Evolutionary conservation across 2,329 filamentous ascomycete genomes (phyloP).

Genomic region (Paraphaeosphaeria sporulosa): DNA sequence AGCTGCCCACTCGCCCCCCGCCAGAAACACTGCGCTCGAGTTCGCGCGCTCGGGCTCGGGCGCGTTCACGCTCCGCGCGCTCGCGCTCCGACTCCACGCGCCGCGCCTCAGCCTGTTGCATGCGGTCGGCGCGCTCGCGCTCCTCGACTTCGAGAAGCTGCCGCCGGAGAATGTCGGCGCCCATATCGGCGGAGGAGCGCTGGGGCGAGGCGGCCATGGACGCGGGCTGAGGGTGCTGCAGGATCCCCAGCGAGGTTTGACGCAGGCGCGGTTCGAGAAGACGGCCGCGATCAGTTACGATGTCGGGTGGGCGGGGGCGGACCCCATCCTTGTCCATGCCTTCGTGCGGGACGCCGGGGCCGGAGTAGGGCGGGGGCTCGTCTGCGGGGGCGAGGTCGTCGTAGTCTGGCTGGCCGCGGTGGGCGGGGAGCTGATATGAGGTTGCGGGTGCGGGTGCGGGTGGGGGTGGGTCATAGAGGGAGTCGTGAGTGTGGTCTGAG

Average conservation of each 20-base stretch:
- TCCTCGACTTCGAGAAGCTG: constrained; percentile 46
- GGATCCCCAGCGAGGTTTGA: constrained; percentile 42
- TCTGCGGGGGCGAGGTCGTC: constrained; percentile 32
- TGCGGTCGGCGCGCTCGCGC: constrained; percentile 40
- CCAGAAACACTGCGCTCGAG: constrained; percentile 45
- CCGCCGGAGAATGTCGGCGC: constrained; percentile 43
- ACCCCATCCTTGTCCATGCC: constrained; percentile 38
- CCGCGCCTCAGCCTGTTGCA: constrained; percentile 37
- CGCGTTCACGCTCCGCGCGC: constrained; percentile 36
- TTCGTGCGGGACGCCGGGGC: constrained; percentile 37
- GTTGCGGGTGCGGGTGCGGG: constrained; percentile 1
- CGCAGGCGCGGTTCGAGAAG: constrained; percentile 35
- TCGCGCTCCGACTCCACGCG: constrained; percentile 37
- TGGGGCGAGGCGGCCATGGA: constrained; percentile 50
- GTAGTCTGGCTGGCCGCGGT: constrained; percentile 23
- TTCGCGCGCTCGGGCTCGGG: constrained; percentile 41
- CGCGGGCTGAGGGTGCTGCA: constrained; percentile 49
- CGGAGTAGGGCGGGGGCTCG: constrained; percentile 46
- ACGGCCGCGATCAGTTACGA: constrained; percentile 32
- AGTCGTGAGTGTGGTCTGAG: constrained; percentile 18
- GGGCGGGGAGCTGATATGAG: constrained; percentile 15
- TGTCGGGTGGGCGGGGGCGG: constrained; percentile 39
- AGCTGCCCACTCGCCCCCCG: constrained; percentile 40
- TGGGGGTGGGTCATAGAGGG: constrained; percentile 14
- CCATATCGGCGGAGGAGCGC: constrained; percentile 47